Conservation (phyloP, 192 early-diverging fungal species). For the Backusella macrospora region DNA sequence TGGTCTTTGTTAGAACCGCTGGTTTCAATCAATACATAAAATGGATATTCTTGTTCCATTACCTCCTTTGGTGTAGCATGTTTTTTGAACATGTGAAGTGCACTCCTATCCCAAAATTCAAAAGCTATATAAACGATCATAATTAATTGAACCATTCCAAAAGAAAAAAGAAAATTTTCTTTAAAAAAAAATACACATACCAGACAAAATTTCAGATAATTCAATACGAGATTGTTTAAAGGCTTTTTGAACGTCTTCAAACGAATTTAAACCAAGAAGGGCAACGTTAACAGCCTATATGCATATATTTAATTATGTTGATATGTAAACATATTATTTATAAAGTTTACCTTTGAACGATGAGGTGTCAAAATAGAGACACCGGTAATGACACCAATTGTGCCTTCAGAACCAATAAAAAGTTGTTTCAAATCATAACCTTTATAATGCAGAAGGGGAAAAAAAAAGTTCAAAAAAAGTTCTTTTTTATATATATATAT, state of each 20-base stretch:
- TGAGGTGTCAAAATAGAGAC: slow-evolving; percentile 89
- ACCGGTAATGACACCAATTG: slow-evolving; percentile 92
- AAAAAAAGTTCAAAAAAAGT: background rate
- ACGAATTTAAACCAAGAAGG: slow-evolving; percentile 77
- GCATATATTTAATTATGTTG: background rate
- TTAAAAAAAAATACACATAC: slow-evolving; percentile 31
- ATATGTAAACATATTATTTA: background rate
- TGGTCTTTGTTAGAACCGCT: slow-evolving; percentile 92
- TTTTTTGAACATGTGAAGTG: slow-evolving; percentile 73
- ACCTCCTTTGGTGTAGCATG: slow-evolving; percentile 73
- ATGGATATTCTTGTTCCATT: slow-evolving; percentile 68
- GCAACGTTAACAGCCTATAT: slow-evolving; percentile 68
- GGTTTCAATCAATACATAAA: slow-evolving; percentile 95
- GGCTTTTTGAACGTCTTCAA: slow-evolving; percentile 77
- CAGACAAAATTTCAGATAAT: slow-evolving; percentile 89
- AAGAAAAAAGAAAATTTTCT: background rate
- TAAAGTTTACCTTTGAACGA: slow-evolving; percentile 54
- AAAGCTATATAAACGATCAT: slow-evolving; percentile 59
- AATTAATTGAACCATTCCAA: background rate
- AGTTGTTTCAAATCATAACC: slow-evolving; percentile 98
- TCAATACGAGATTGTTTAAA: slow-evolving; percentile 78
- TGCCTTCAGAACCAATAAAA: slow-evolving; percentile 98
- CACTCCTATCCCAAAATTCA: slow-evolving; percentile 91
- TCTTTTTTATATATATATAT: background rate
- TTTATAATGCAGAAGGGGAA: background rate